These are phyloP conservation scores for Lomentospora prolificans DNA, from an alignment of 2,329 filamentous ascomycete species.

Conservation along the genomic window DNA sequence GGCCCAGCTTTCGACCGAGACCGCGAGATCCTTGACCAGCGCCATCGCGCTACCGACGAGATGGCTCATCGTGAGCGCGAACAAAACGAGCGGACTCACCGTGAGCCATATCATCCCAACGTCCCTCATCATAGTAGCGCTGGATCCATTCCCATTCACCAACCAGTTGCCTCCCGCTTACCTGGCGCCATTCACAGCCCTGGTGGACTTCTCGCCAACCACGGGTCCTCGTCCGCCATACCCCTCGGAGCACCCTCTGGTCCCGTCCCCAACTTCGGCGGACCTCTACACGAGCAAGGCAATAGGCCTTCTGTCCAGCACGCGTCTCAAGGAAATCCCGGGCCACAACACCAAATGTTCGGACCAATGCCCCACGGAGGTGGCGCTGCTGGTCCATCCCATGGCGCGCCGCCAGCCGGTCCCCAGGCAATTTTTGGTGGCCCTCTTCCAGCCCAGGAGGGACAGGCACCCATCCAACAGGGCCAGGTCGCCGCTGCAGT, in stretches of 20 bases:
- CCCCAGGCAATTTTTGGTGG: slow-evolving; percentile 60
- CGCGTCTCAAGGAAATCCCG: slow-evolving; percentile 35
- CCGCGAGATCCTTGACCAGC: slow-evolving; percentile 36
- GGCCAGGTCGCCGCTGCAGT: slow-evolving; percentile 37
- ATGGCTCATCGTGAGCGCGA: slow-evolving; percentile 34
- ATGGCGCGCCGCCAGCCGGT: slow-evolving; percentile 50
- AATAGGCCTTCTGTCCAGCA: slow-evolving; percentile 41
- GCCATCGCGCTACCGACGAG: slow-evolving; percentile 38
- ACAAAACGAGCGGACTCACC: slow-evolving; percentile 47
- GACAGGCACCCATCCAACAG: slow-evolving; percentile 48
- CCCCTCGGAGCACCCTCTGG: slow-evolving; percentile 42
- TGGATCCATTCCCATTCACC: slow-evolving; percentile 83
- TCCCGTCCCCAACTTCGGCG: slow-evolving; percentile 41
- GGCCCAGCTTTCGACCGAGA: slow-evolving; percentile 36
- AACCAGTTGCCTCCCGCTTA: slow-evolving; percentile 78
- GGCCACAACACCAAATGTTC: slow-evolving; percentile 46
- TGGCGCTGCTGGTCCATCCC: slow-evolving; percentile 39
- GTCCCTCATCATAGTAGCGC: slow-evolving; percentile 79
- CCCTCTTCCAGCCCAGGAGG: slow-evolving; percentile 51
- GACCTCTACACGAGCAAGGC: slow-evolving; percentile 42
- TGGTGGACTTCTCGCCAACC: slow-evolving; percentile 72
- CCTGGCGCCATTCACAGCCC: slow-evolving; percentile 82
- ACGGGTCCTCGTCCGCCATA: slow-evolving; percentile 49
- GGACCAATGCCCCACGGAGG: slow-evolving; percentile 41
- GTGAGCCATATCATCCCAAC: slow-evolving; percentile 57